Conservation (phyloP, 192 early-diverging fungal species). For the Umbelopsis vinacea region DNA sequence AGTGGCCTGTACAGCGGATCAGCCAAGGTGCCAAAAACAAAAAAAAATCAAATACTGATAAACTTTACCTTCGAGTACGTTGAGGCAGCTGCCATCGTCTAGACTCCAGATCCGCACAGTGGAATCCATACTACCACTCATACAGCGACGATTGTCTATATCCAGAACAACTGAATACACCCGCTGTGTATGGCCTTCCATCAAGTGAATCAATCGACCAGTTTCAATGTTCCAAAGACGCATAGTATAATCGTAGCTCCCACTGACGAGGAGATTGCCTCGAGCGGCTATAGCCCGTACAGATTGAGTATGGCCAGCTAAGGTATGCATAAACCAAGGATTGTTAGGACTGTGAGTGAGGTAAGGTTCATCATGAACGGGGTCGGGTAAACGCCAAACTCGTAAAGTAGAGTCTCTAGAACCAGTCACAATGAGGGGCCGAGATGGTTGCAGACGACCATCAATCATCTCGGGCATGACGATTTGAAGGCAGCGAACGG, state of each 20-base stretch:
- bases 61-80: slow-evolving; percentile 81
- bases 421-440: slow-evolving; percentile 92
- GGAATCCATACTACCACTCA: slow-evolving; percentile 94
- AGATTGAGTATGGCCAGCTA: slow-evolving; percentile 87
- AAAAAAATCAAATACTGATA: no score
- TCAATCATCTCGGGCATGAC: slow-evolving; percentile 71
- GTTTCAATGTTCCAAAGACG: slow-evolving; percentile 88
- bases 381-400: slow-evolving; percentile 92
- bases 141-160: slow-evolving; percentile 80
- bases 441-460: slow-evolving; percentile 61
- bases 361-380: slow-evolving; percentile 52
- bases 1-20: slow-evolving; percentile 68
- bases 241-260: slow-evolving; percentile 90
- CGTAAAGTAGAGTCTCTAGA: slow-evolving; percentile 91
- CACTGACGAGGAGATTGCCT: slow-evolving; percentile 86
- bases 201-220: slow-evolving; percentile 68
- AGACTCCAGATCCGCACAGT: slow-evolving; percentile 93
- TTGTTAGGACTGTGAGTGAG: slow-evolving; percentile 52
- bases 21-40: background rate
- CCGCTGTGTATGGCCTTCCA: slow-evolving; percentile 89
- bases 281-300: slow-evolving; percentile 93
- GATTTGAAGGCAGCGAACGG: slow-evolving; percentile 93
- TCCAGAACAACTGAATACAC: slow-evolving; percentile 96
- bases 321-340: slow-evolving; percentile 82
- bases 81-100: slow-evolving; percentile 76